Base-by-base conservation (phyloP, 2,329 filamentous ascomycete genomes). In the Alternaria alternata region DNA sequence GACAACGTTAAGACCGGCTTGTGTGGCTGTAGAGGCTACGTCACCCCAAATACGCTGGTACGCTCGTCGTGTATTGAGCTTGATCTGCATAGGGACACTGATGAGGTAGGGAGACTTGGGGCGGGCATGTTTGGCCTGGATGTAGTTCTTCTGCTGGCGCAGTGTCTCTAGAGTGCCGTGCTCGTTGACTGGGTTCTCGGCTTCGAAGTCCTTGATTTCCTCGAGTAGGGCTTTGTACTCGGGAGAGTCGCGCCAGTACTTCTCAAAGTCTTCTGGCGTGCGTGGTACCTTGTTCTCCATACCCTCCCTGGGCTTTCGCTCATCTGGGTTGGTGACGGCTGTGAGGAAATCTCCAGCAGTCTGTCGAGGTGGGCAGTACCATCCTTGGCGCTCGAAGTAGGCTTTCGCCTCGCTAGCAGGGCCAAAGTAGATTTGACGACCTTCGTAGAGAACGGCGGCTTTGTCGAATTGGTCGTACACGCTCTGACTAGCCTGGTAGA, bases 291-390 rank as follows among this genome's bases (percentile, higher is more conserved):
- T 76, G 62, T 78, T 72, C 67, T 83, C 81, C 62, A 73, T 81
- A 1, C 81, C 82, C 32, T 74, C 54, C n/a, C 66, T 69, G 0
- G 81, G 72, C 30, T 80, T 65, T 49, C 82, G 79, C 65, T 84
- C 82, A 36, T 76, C 66, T 1, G 82, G 65, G 38, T 80, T 81
- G 3, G 88, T 92, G 56, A 94, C 87, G 1, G 89, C 90, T 0
- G 91, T 94, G 24, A 94, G 78, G 75, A 94, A 94, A 68, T 94
- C 91, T 3, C 87, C 88, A 0, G 88, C 89, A 0, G 89, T 93
- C 69, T 91, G 89, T 3, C 90, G 84, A 3, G 83, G 76, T 0
- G 89, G 89, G 66, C 89, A 92, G 34, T 84, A 74, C 83, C 87
- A 94, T 41, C 91, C 91, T 77, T 90, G 86, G 12, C 84, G 79